Evolutionary conservation across 139 green algal species (phyloP).

Genomic region (Parachlorella kessleri): DNA sequence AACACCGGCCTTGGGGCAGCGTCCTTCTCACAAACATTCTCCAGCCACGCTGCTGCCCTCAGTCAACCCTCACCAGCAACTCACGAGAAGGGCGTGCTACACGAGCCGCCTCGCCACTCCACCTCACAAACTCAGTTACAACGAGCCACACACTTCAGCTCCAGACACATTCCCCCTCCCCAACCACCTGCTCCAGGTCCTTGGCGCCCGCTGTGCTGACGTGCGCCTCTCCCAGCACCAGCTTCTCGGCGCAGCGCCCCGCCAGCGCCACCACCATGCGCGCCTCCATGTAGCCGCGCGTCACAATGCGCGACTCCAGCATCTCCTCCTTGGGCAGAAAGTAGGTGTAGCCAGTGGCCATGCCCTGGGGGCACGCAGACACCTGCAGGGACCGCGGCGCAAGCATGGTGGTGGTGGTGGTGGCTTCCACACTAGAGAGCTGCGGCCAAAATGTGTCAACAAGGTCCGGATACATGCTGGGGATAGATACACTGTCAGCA

Average conservation of each 20-base stretch:
- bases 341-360: slow-evolving; percentile 72
- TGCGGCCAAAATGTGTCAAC: not conserved
- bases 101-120: not conserved
- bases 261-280: slow-evolving; percentile 80
- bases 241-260: slow-evolving; percentile 73
- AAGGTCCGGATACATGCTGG: too few relatives aligned
- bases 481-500: too few relatives aligned
- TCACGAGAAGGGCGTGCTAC: too few relatives aligned
- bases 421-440: not conserved
- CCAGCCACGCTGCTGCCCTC: too few relatives aligned
- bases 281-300: slow-evolving; percentile 80
- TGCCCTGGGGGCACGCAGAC: slow-evolving; percentile 52
- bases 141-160: too few relatives aligned
- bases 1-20: too few relatives aligned
- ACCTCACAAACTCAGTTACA: too few relatives aligned
- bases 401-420: not conserved
- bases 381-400: slow-evolving; percentile 35
- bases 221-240: slow-evolving; percentile 81
- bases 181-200: slow-evolving; percentile 43
- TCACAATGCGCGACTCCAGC: slow-evolving; percentile 79
- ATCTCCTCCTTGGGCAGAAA: slow-evolving; percentile 85
- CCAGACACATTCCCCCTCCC: too few relatives aligned
- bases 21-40: too few relatives aligned
- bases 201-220: slow-evolving; percentile 55
- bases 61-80: too few relatives aligned